Evolutionary conservation across 805 yeast genomes (phyloP).

Genomic region (Teunomyces tritomae): DNA sequence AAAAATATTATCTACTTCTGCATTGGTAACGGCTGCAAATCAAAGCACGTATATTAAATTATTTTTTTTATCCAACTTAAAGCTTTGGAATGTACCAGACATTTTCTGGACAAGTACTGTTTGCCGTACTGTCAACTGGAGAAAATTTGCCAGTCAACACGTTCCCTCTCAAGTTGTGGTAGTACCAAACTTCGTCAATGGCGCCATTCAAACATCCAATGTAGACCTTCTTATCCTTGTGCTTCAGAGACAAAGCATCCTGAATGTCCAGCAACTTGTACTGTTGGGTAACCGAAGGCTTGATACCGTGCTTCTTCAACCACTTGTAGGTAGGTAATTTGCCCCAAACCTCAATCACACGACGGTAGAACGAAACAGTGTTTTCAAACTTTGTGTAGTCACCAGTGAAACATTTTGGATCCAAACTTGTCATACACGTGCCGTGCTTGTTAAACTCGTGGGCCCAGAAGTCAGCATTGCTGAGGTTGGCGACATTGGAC

Average conservation of each 20-base stretch:
- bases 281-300: conserved; percentile 31
- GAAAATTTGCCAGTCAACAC: conserved; percentile 57
- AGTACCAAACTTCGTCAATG: conserved; percentile 76
- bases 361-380: conserved; percentile 30
- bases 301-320: conserved; percentile 33
- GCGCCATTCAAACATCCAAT: conserved; percentile 35
- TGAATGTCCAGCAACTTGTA: conserved; percentile 31
- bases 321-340: conserved; percentile 35
- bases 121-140: conserved; percentile 51
- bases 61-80: not conserved
- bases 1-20: no score
- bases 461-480: conserved; percentile 35
- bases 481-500: conserved; percentile 21
- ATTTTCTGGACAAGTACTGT: conserved; percentile 61
- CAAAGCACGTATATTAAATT: not conserved
- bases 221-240: conserved; percentile 31
- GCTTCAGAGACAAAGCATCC: conserved; percentile 29
- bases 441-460: conserved; percentile 46
- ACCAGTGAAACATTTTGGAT: conserved; percentile 34
- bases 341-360: conserved; percentile 25
- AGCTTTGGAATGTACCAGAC: conserved; percentile 28
- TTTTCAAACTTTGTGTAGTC: conserved; percentile 29
- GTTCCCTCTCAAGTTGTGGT: conserved; percentile 71
- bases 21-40: not conserved
- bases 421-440: conserved; percentile 39